These are phyloP conservation scores for Spergularia azorica DNA, from an alignment of 179 eudicot genomes.

Conservation along the genomic window DNA sequence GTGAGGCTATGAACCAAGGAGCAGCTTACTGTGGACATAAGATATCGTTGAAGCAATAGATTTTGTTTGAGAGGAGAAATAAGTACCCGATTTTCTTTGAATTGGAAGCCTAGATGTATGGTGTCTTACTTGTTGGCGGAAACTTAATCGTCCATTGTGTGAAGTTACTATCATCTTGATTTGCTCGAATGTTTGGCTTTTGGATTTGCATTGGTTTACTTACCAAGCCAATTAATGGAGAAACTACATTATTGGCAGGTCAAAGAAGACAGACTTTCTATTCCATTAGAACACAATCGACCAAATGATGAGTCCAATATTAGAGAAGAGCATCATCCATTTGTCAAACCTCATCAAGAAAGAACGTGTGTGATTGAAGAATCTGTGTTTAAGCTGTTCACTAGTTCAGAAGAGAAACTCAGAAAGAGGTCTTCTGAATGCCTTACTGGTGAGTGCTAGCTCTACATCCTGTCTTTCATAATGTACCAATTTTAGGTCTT, in stretches of 20 bases:
- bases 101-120: background rate
- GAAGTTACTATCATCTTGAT: background rate
- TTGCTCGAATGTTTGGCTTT: background rate
- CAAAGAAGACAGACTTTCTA: slow-evolving; percentile 20
- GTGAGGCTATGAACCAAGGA: background rate
- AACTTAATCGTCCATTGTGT: background rate
- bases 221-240: background rate
- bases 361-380: slow-evolving; percentile 28
- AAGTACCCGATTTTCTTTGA: too few relatives aligned
- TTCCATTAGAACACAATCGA: background rate
- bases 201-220: background rate
- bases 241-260: slow-evolving; percentile 1
- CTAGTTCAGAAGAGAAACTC: slow-evolving; percentile 22
- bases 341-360: slow-evolving; percentile 10
- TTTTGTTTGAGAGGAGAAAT: background rate
- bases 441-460: slow-evolving; percentile 22
- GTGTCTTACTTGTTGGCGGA: background rate
- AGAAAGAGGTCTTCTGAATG: slow-evolving; percentile 25
- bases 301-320: background rate
- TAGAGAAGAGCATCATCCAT: background rate
- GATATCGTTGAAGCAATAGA: background rate
- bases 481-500: background rate
- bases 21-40: background rate
- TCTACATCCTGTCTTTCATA: background rate
- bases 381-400: slow-evolving; percentile 37